Evolutionary conservation across 2,329 filamentous ascomycete genomes (phyloP), one percentile per base, ranked within the genome.

Genomic region (Verticillium isaacii): DNA sequence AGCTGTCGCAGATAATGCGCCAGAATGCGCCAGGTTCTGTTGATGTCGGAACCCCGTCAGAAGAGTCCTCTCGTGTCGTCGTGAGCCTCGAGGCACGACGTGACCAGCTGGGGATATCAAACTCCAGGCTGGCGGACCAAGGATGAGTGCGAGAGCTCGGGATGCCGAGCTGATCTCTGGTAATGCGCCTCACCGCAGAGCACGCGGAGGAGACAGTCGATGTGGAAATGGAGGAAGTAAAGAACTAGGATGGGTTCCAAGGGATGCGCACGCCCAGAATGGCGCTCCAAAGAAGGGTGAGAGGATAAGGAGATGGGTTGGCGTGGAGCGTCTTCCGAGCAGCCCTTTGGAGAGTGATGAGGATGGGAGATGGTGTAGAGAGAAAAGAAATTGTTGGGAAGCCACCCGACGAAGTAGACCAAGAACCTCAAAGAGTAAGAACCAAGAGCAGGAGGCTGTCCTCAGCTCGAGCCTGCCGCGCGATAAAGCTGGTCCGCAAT

Each of bases 261-360:
- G 52, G 52, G 32, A 32, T 41, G 15, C 15, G 37, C 17, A 41
- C 17, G 17, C 37, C 17, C 14, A 6, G 17, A 17, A n/a, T 19
- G 15, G 14, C 14, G 37, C 23, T 50, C 19, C 45, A 50, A 23
- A 50, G 45, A 50, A 23, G n/a, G 45, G 19, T 14, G 19, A 12
- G 8, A 50, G n/a, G 39, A 19, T 45, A 45, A 45, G 17, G 39
- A 19, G 39, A n/a, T 45, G 45, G 17, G 12, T 50, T 9, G 45
- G 15, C 39, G 39, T n/a, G 39, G 8, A n/a, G 37, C 7, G 34
- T 36, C 34, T 36, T 11, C 34, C 34, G 14, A 36, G 14, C 9
- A 36, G 34, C 95, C 34, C 34, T 36, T 36, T 36, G 34, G 39
- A 14, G 17, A 45, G 8, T 45, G 14, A n/a, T 1, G 34, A 36